A percentile compares a stretch with the other conserved stretches of the same genome.
These are phyloP conservation scores for Colletotrichum sp. DNA, from an alignment of 2,329 filamentous ascomycete genomes.

Conservation along the genomic window DNA sequence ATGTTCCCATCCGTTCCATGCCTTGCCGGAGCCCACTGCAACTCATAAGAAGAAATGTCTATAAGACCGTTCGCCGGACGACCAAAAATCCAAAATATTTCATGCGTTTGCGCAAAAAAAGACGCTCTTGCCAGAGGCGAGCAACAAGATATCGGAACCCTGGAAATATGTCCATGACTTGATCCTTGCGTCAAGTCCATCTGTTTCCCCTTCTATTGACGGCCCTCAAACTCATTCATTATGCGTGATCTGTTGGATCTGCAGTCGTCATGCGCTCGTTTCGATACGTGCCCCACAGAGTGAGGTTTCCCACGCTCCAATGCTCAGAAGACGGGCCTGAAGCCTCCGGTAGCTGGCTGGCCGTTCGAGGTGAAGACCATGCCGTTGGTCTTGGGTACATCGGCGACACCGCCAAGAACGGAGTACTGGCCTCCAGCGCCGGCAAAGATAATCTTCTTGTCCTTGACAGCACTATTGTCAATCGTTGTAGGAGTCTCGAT, in stretches of 20 bases:
- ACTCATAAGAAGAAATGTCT: conserved; percentile 1
- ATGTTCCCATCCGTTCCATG: neutral
- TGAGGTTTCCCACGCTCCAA: neutral
- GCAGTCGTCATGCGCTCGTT: neutral
- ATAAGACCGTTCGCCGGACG: conserved; percentile 7
- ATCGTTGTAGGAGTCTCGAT: conserved; percentile 78
- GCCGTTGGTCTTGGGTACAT: conserved; percentile 33
- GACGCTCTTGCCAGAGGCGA: conserved; percentile 10
- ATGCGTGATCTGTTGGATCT: neutral
- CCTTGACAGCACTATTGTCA: conserved; percentile 82
- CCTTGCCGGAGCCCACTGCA: neutral
- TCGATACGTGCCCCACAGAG: neutral
- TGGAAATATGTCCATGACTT: conserved; percentile 2
- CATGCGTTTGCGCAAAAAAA: neutral
- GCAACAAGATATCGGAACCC: neutral
- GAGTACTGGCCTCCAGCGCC: conserved; percentile 89
- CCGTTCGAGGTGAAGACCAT: conserved; percentile 17
- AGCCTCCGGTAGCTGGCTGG: conserved; percentile 16
- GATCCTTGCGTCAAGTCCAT: neutral
- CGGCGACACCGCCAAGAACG: conserved; percentile 55
- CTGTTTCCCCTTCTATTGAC: neutral
- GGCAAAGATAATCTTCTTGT: conserved; percentile 76
- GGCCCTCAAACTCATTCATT: neutral
- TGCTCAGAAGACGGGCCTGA: conserved; percentile 11
- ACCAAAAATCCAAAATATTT: neutral